Conservation (phyloP, 1,284 basidiomycete species). For the Porodaedalea pini region DNA sequence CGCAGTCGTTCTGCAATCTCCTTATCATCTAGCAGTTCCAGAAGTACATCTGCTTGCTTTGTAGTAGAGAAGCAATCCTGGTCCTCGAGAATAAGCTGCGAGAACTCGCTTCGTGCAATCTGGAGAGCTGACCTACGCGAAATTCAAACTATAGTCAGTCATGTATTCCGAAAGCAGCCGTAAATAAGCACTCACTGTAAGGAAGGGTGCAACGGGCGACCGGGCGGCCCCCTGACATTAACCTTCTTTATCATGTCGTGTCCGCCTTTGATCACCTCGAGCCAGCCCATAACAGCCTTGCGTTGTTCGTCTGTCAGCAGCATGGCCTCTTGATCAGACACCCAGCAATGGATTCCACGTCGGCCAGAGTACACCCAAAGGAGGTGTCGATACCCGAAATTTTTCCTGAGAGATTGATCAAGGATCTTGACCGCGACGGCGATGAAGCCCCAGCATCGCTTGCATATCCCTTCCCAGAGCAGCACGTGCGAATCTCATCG, state of each 20-base stretch:
- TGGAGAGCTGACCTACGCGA: conserved; percentile 48
- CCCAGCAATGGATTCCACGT: conserved; percentile 97
- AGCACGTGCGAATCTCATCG: conserved; percentile 94
- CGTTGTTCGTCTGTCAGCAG: conserved; percentile 90
- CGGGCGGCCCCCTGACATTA: conserved; percentile 54
- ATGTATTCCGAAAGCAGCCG: neutral
- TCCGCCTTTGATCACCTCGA: conserved; percentile 84
- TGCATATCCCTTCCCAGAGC: conserved; percentile 91
- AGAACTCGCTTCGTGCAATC: conserved; percentile 57
- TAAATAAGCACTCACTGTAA: conserved; percentile 50
- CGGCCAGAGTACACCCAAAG: conserved; percentile 99
- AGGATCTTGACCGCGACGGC: conserved; percentile 89
- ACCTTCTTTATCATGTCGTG: conserved; percentile 85
- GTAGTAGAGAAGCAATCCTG: conserved; percentile 82
- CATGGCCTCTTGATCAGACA: conserved; percentile 88
- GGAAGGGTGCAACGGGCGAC: conserved; percentile 50
- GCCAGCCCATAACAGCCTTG: conserved; percentile 79
- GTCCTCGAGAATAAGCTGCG: conserved; percentile 72
- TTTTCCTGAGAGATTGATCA: conserved; percentile 74
- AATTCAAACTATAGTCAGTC: neutral
- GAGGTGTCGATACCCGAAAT: conserved; percentile 80
- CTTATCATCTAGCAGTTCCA: conserved; percentile 73
- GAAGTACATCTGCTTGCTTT: conserved; percentile 71
- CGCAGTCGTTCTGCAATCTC: conserved; percentile 47
- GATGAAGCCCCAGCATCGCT: conserved; percentile 94